These are phyloP conservation scores for Colletotrichum sp. DNA, from an alignment of 2,329 filamentous ascomycete genomes.

Conservation along the genomic window DNA sequence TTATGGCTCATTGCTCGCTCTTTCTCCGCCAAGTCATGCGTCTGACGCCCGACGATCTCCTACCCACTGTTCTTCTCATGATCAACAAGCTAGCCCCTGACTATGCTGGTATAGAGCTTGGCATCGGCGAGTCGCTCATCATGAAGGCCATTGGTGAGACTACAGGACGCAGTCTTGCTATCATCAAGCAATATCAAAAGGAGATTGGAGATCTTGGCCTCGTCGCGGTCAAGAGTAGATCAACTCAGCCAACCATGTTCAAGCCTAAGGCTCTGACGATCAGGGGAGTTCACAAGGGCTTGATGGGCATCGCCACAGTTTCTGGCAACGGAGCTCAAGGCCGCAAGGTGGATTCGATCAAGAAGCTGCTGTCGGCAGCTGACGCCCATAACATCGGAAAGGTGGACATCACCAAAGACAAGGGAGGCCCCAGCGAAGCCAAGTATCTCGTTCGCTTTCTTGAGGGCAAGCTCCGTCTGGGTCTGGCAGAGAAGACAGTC, in stretches of 20 bases:
- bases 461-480: slow-evolving; percentile 91
- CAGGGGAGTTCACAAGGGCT: slow-evolving; percentile 81
- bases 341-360: slow-evolving; percentile 92
- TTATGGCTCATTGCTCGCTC: slow-evolving; percentile 85
- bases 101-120: slow-evolving; percentile 93
- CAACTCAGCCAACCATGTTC: slow-evolving; percentile 97
- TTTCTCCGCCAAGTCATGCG: slow-evolving; percentile 95
- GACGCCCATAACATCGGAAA: slow-evolving; percentile 77
- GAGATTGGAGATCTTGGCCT: slow-evolving; percentile 95
- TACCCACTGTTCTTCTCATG: slow-evolving; percentile 92
- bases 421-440: slow-evolving; percentile 91
- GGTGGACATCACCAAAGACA: slow-evolving; percentile 89
- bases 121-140: slow-evolving; percentile 97
- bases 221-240: slow-evolving; percentile 93
- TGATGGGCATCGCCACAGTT: slow-evolving; percentile 87
- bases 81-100: slow-evolving; percentile 97
- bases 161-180: slow-evolving; percentile 83
- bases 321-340: slow-evolving; percentile 87
- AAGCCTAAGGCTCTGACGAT: slow-evolving; percentile 92
- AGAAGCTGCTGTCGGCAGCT: slow-evolving; percentile 92
- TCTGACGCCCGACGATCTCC: slow-evolving; percentile 84
- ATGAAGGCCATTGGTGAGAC: slow-evolving; percentile 98
- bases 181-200: slow-evolving; percentile 95
- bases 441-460: slow-evolving; percentile 94
- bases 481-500: slow-evolving; percentile 90